Evolutionary conservation across 2,329 filamentous ascomycete genomes (phyloP).

Genomic region (Aspergillus sp.): DNA sequence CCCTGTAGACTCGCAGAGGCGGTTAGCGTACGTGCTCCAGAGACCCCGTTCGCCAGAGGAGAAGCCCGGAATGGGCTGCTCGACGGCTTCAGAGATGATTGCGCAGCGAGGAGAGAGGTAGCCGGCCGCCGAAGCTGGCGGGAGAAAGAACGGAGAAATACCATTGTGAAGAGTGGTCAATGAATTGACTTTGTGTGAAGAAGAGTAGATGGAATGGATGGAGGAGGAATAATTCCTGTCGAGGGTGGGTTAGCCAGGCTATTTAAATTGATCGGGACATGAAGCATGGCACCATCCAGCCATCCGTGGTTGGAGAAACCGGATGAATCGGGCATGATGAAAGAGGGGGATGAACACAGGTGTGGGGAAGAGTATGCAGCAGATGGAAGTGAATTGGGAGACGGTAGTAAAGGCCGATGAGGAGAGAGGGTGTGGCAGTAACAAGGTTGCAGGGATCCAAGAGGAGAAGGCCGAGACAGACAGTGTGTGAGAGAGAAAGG

Average conservation of each 20-base stretch:
- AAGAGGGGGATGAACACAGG: not conserved
- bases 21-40: slow-evolving; percentile 62
- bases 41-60: slow-evolving; percentile 43
- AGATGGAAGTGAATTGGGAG: not conserved
- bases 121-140: slow-evolving; percentile 56
- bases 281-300: not conserved
- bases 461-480: no score
- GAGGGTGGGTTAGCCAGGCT: not conserved
- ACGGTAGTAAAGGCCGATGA: not conserved
- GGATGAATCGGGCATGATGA: not conserved
- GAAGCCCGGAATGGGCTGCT: slow-evolving; percentile 28
- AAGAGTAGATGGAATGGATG: slow-evolving; percentile 1
- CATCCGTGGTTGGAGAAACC: not conserved
- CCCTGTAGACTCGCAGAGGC: slow-evolving; percentile 72
- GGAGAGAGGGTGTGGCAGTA: not conserved
- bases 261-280: not conserved
- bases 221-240: not conserved
- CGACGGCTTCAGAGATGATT: slow-evolving; percentile 34
- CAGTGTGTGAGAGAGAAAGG: not conserved
- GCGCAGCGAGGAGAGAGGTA: slow-evolving; percentile 50
- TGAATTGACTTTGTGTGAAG: slow-evolving; percentile 2
- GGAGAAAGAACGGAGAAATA: slow-evolving; percentile 63
- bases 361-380: not conserved
- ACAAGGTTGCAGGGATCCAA: not conserved
- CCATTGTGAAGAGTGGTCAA: slow-evolving; percentile 47